phyloP scores from a whole-genome alignment of 805 yeast species.

The Priceomyces medius region DNA sequence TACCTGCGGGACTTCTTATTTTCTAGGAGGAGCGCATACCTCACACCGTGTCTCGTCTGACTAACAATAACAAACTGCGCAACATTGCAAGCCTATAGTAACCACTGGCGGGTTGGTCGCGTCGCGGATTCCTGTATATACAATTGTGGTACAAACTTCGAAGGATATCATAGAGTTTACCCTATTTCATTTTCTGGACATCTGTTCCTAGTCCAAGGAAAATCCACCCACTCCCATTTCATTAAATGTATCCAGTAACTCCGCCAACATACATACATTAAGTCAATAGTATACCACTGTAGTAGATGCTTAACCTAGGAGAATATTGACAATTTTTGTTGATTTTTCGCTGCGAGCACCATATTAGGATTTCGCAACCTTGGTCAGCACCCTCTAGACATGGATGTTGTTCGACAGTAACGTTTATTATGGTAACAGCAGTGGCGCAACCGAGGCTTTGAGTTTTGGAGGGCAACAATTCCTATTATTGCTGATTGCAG shows the following conservation, averaged over 20 bases:
- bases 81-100: neutral
- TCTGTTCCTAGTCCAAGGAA: conserved; percentile 5
- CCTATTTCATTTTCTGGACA: neutral
- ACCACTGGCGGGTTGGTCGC: neutral
- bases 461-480: too few relatives aligned
- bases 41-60: neutral
- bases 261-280: neutral
- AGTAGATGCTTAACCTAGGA: conserved; percentile 3
- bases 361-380: conserved; percentile 4
- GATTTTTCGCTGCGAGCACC: neutral
- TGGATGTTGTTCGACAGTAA: neutral
- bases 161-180: neutral
- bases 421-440: neutral
- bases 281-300: neutral
- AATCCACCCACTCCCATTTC: conserved; percentile 2
- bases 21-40: neutral
- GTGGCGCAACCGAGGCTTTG: neutral
- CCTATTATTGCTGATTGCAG: too few relatives aligned
- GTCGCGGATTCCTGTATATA: conserved; percentile 4
- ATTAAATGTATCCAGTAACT: neutral
- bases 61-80: neutral
- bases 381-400: neutral
- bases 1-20: neutral
- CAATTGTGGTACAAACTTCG: neutral
- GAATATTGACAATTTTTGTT: neutral